Evolutionary conservation across 2,329 filamentous ascomycete species (phyloP).

Genomic region (Aspergillus melleus): DNA sequence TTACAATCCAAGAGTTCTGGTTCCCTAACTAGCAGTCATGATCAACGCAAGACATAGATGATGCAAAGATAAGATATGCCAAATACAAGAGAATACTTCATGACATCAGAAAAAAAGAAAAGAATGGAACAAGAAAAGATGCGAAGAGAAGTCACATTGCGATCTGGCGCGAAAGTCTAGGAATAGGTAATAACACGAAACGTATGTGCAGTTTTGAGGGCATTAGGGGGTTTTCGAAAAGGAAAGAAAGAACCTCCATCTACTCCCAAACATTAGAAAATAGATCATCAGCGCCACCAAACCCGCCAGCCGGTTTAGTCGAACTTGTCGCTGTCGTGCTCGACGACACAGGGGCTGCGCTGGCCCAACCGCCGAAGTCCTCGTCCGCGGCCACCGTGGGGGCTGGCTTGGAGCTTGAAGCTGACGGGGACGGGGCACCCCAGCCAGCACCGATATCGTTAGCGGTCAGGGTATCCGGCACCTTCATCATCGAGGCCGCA

Average conservation of each 20-base stretch:
- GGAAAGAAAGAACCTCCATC: constrained; percentile 23
- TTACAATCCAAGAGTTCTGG: constrained; percentile 1
- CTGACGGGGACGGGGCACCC: constrained; percentile 44
- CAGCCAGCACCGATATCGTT: constrained; percentile 70
- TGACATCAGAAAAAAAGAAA: neutral
- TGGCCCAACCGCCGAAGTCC: constrained; percentile 95
- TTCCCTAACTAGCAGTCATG: neutral
- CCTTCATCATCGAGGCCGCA: constrained; percentile 39
- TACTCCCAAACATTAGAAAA: constrained; percentile 97
- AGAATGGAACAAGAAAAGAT: neutral
- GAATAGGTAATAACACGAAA: constrained; percentile 10
- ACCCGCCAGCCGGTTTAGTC: constrained; percentile 59
- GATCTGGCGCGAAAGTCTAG: constrained; percentile 16
- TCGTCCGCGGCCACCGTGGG: constrained; percentile 83
- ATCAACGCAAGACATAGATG: neutral
- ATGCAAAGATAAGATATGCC: neutral
- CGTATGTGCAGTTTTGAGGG: constrained; percentile 9
- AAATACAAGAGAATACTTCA: neutral
- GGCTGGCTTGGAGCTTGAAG: constrained; percentile 23
- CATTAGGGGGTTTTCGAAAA: constrained; percentile 1
- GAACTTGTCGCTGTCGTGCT: constrained; percentile 40
- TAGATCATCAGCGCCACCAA: constrained; percentile 71
- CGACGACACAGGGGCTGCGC: constrained; percentile 60
- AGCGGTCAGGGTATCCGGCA: constrained; percentile 50
- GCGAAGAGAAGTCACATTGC: neutral